Evolutionary conservation across 176 grass and related monocot genomes (phyloP).

Genomic region (Cymbopogon citratus): DNA sequence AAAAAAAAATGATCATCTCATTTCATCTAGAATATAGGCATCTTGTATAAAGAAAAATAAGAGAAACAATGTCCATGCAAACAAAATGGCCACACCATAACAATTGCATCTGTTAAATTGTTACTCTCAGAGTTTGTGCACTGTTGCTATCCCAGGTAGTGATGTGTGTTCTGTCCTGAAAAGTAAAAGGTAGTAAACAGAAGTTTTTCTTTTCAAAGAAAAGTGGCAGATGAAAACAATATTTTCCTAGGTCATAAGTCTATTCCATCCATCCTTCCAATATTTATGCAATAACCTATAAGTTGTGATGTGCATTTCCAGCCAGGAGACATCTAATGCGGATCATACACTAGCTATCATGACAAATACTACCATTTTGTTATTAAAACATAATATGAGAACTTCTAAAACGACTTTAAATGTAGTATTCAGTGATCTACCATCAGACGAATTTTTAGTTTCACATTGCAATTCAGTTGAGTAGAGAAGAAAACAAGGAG

Average conservation of each 20-base stretch:
- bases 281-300: not conserved
- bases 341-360: not conserved
- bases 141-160: not conserved
- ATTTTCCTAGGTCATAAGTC: conserved; percentile 18
- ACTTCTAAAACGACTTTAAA: not conserved
- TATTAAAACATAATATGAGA: conserved; percentile 4
- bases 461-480: not conserved
- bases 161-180: not conserved
- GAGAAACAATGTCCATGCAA: not conserved
- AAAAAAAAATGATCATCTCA: conserved; percentile 1
- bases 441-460: not conserved
- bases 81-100: not conserved
- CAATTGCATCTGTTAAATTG: not conserved
- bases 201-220: not conserved
- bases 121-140: not conserved
- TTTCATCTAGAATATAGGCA: not conserved
- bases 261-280: conserved; percentile 5
- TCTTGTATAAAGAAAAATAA: not conserved
- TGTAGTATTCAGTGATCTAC: not conserved
- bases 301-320: not conserved
- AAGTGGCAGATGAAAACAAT: not conserved
- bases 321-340: not conserved
- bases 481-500: not conserved
- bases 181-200: not conserved
- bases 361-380: not conserved